Conservation (phyloP, 768 basidiomycete species). For the Leccinellum rugosiceps region DNA sequence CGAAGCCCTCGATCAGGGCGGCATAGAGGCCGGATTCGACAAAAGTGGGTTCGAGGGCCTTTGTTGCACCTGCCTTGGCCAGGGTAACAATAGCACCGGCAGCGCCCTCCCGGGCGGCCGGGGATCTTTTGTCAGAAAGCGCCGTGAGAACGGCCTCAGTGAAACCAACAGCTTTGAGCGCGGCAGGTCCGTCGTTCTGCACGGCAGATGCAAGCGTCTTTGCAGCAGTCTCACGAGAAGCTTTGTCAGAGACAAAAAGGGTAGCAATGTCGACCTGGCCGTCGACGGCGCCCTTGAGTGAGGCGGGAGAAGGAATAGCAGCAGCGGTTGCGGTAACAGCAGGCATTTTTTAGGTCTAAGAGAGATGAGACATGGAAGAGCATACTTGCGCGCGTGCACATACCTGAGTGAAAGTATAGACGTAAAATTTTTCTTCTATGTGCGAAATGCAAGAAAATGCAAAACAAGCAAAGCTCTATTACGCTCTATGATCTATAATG, state of each 20-base stretch:
- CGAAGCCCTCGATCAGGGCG: slow-evolving; percentile 86
- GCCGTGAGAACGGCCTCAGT: slow-evolving; percentile 76
- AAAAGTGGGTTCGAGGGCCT: slow-evolving; percentile 86
- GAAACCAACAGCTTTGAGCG: slow-evolving; percentile 69
- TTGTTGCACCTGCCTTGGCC: slow-evolving; percentile 66
- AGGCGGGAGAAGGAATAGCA: slow-evolving; percentile 58
- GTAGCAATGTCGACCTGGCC: slow-evolving; percentile 68
- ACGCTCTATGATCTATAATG: slow-evolving; percentile 40
- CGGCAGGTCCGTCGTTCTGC: slow-evolving; percentile 82
- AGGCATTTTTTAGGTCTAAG: slow-evolving; percentile 69
- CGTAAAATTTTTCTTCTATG: slow-evolving; percentile 35
- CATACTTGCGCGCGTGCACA: slow-evolving; percentile 9
- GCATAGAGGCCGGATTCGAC: slow-evolving; percentile 82
- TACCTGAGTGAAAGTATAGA: slow-evolving; percentile 40
- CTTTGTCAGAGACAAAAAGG: slow-evolving; percentile 85
- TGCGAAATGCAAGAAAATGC: slow-evolving; percentile 43
- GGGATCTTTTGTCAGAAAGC: slow-evolving; percentile 92
- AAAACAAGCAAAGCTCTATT: slow-evolving; percentile 66
- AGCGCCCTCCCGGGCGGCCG: slow-evolving; percentile 87
- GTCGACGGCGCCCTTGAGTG: slow-evolving; percentile 68
- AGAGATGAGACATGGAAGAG: background rate
- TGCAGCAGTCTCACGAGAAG: slow-evolving; percentile 69
- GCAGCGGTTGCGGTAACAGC: slow-evolving; percentile 66
- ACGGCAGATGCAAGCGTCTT: slow-evolving; percentile 65
- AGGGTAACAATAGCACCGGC: slow-evolving; percentile 66